Conservation (phyloP, 495 filamentous ascomycete species). For the Xylaria grammica region DNA sequence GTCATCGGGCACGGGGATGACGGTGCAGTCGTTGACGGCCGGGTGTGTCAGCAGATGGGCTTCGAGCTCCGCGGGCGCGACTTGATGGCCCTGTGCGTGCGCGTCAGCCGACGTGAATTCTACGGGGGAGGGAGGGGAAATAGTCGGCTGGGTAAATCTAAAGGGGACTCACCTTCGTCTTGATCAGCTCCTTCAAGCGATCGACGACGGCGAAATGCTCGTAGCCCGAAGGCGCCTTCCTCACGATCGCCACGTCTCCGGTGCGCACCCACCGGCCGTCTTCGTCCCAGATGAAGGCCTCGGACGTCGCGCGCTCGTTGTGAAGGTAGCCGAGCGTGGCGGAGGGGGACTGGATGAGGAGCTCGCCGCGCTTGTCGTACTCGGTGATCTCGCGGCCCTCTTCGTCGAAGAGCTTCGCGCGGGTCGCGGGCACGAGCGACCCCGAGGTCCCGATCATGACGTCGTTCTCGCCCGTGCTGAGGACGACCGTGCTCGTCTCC, state of each 20-base stretch:
- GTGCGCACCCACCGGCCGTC: conserved; percentile 81
- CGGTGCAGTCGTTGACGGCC: conserved; percentile 79
- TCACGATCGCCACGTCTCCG: conserved; percentile 81
- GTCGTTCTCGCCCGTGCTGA: conserved; percentile 67
- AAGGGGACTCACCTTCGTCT: conserved; percentile 74
- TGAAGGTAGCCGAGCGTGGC: conserved; percentile 84
- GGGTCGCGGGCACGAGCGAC: conserved; percentile 67
- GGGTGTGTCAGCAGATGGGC: conserved; percentile 85
- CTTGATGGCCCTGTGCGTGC: conserved; percentile 74
- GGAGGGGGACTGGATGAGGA: conserved; percentile 75
- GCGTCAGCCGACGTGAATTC: neutral
- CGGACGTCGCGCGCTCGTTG: conserved; percentile 80
- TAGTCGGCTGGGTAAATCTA: neutral
- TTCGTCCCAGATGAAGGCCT: conserved; percentile 76
- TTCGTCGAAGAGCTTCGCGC: conserved; percentile 71
- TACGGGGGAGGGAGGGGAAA: neutral
- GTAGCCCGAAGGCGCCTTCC: conserved; percentile 62
- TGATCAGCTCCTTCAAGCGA: conserved; percentile 92
- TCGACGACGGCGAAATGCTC: conserved; percentile 88
- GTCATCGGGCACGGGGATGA: conserved; percentile 80
- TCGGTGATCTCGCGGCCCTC: conserved; percentile 78
- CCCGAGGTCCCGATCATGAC: conserved; percentile 77
- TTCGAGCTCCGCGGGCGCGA: conserved; percentile 90
- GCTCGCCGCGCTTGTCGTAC: conserved; percentile 80
- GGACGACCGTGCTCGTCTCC: conserved; percentile 78